These are phyloP conservation scores for Dichotomocladium elegans DNA, from an alignment of 371 early-diverging fungal genomes.

Conservation along the genomic window DNA sequence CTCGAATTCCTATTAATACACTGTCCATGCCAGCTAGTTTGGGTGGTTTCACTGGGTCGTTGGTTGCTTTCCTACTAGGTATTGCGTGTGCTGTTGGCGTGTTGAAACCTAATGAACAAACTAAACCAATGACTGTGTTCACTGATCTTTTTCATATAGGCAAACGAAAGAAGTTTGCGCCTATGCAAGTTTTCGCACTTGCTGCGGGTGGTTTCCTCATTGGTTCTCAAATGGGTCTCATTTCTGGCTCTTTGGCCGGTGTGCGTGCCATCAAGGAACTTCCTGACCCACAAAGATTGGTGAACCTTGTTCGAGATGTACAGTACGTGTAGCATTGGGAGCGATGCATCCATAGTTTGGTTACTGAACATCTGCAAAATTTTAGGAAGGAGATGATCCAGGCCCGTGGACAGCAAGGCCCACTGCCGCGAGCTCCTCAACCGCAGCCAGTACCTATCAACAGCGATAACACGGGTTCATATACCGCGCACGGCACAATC, in stretches of 20 bases:
- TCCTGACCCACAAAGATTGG: constrained; percentile 38
- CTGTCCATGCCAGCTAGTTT: constrained; percentile 22
- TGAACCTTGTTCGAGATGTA: constrained; percentile 33
- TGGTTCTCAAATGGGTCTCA: constrained; percentile 44
- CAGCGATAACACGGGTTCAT: constrained; percentile 1
- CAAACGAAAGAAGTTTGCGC: constrained; percentile 27
- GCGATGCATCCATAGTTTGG: neutral
- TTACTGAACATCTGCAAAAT: too few relatives aligned
- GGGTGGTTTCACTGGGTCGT: constrained; percentile 35
- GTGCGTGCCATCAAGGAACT: constrained; percentile 34
- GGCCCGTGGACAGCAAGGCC: constrained; percentile 9
- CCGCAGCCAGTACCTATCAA: constrained; percentile 2
- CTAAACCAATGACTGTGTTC: too few relatives aligned
- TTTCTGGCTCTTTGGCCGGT: constrained; percentile 41
- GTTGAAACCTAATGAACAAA: too few relatives aligned
- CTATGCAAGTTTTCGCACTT: constrained; percentile 26
- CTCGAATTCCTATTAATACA: neutral
- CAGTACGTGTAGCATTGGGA: constrained; percentile 29
- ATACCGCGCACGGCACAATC: neutral
- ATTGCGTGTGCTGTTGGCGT: too few relatives aligned
- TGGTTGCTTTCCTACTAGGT: constrained; percentile 28
- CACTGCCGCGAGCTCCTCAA: constrained; percentile 4
- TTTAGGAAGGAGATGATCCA: constrained; percentile 21
- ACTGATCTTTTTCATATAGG: too few relatives aligned
- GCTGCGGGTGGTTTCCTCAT: constrained; percentile 41